phyloP scores from a whole-genome alignment of 2,329 filamentous ascomycete genomes.

The Pyricularia sp. region DNA sequence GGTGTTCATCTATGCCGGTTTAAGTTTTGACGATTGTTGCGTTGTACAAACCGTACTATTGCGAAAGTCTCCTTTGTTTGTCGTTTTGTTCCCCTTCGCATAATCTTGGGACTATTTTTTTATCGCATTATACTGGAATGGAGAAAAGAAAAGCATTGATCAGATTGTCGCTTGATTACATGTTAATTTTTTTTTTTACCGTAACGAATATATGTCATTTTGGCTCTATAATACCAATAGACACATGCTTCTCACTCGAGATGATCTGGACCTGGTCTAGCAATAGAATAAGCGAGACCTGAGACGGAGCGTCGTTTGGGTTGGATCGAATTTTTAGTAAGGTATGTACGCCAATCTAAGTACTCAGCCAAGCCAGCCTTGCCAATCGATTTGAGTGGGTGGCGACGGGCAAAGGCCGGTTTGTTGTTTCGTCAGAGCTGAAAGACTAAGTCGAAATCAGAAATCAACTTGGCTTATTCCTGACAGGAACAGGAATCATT shows the following conservation, averaged over 20 bases:
- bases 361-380: neutral
- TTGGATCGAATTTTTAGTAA: too few relatives aligned
- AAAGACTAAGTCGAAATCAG: neutral
- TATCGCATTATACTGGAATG: neutral
- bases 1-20: neutral
- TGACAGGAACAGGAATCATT: neutral
- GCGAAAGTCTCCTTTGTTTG: neutral
- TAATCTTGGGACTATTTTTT: neutral
- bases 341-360: too few relatives aligned
- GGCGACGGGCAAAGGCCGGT: too few relatives aligned
- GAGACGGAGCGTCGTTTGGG: too few relatives aligned
- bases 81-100: neutral
- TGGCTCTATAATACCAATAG: neutral
- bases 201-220: too few relatives aligned
- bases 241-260: neutral
- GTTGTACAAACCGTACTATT: neutral
- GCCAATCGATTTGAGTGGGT: neutral
- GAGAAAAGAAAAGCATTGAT: neutral
- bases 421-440: neutral
- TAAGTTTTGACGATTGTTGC: neutral
- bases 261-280: neutral
- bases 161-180: neutral
- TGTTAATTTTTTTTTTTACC: neutral
- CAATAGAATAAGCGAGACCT: too few relatives aligned
- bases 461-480: neutral